phyloP scores from a whole-genome alignment of 176 grass and related monocot genomes.

The Zoysia japonica region DNA sequence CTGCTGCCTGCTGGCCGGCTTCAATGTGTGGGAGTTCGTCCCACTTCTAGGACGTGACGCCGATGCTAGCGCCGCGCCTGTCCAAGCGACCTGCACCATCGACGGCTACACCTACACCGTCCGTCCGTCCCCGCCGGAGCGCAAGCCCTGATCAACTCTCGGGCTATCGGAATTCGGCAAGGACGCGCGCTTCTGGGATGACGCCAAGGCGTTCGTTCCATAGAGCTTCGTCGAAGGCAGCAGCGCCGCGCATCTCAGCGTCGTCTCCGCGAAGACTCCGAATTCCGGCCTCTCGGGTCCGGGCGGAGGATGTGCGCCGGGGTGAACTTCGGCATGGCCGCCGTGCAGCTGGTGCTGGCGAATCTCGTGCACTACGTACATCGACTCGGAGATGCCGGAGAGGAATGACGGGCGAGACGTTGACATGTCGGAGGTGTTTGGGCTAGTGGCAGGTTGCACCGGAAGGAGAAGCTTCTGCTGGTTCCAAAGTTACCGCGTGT shows the following conservation, averaged over 20 bases:
- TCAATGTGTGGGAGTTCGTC: too few relatives aligned
- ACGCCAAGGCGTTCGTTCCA: constrained; percentile 8
- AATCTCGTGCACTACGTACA: constrained; percentile 8
- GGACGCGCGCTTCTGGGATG: not conserved
- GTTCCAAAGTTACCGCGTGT: not conserved
- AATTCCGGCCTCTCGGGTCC: not conserved
- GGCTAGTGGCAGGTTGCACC: constrained; percentile 13
- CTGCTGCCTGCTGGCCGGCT: too few relatives aligned
- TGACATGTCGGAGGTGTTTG: constrained; percentile 50
- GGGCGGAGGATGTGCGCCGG: constrained; percentile 19
- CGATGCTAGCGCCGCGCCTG: too few relatives aligned
- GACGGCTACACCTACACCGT: too few relatives aligned
- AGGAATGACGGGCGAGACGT: not conserved
- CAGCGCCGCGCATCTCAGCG: not conserved
- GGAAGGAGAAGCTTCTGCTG: constrained; percentile 40
- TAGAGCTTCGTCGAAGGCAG: constrained; percentile 5
- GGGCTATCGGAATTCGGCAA: too few relatives aligned
- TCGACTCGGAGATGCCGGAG: constrained; percentile 15
- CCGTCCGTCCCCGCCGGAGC: too few relatives aligned
- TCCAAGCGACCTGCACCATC: too few relatives aligned
- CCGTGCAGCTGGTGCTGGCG: constrained; percentile 13
- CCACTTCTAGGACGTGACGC: too few relatives aligned
- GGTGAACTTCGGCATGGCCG: not conserved
- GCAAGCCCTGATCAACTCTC: too few relatives aligned
- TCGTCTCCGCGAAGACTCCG: constrained; percentile 1